Evolutionary conservation across 2,329 filamentous ascomycete genomes (phyloP).

Genomic region (Aspergillus sp.): DNA sequence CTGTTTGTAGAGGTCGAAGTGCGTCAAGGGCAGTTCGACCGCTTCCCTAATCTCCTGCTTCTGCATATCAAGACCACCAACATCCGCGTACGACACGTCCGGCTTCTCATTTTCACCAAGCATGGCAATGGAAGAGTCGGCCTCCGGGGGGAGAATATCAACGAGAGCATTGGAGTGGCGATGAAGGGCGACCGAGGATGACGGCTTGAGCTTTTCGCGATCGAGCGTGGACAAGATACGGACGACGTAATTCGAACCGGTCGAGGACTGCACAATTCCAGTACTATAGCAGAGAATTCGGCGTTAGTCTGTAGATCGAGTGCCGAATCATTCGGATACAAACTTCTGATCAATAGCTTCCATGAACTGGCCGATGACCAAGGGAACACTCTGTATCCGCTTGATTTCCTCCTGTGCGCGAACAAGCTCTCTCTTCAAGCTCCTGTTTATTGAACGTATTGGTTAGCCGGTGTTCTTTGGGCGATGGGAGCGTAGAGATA

Average conservation of each 20-base stretch:
- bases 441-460: slow-evolving; percentile 53
- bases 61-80: slow-evolving; percentile 98
- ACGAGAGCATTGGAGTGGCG: slow-evolving; percentile 98
- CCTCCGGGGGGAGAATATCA: slow-evolving; percentile 97
- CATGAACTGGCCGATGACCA: slow-evolving; percentile 99
- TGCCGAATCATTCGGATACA: slow-evolving; percentile 26
- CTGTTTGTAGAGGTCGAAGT: slow-evolving; percentile 98
- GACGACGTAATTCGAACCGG: slow-evolving; percentile 97
- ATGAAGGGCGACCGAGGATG: slow-evolving; percentile 94
- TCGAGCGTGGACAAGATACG: slow-evolving; percentile 97
- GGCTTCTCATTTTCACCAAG: slow-evolving; percentile 95
- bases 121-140: slow-evolving; percentile 98
- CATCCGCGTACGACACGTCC: slow-evolving; percentile 95
- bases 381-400: slow-evolving; percentile 94
- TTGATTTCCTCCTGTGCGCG: slow-evolving; percentile 99
- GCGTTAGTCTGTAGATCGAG: background rate
- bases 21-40: slow-evolving; percentile 92
- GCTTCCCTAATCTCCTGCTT: slow-evolving; percentile 99
- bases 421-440: slow-evolving; percentile 93
- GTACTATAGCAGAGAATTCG: slow-evolving; percentile 59
- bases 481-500: background rate
- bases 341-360: slow-evolving; percentile 99
- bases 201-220: slow-evolving; percentile 96
- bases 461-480: slow-evolving; percentile 8
- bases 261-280: slow-evolving; percentile 97